Base-by-base conservation (phyloP, 176 grass and related monocot genomes). In the Eragrostis nindensis region DNA sequence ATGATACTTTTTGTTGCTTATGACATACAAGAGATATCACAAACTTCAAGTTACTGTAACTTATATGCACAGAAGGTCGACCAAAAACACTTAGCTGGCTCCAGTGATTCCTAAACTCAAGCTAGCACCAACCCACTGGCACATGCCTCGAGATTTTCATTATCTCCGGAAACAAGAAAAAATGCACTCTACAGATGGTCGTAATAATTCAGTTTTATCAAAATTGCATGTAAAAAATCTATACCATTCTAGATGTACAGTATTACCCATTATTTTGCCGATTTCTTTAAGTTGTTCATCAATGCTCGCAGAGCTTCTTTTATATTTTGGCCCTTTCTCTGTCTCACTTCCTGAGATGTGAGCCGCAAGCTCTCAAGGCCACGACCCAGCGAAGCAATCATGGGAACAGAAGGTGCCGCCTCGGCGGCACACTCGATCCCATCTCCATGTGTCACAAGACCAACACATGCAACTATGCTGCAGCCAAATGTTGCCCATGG, bases 341-440 rank as follows among this genome's bases (percentile, higher is more conserved):
- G 87, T 46, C 78, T 91, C 41, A 87, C 90, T 80, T 95, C 90
- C 70, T 87, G 75, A 72, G 90, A 94, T 29, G 92, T 89, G 72
- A 83, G 82, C 70, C 81, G 87, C 75, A 99, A 71, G 41, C 88
- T 86, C 84, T 99, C 77, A 52, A 99, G 87, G 68, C 96, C 96
- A 60, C 90, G 90, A 15, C 96, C 96, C 55, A 99, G 75, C 44
- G 92, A 88, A 10, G 75, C 84, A 82, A 93, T 95, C 86, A 87
- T 89, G 16, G 88, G 86, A 79, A 93, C 81, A 69, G 92, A 87
- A 79, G 92, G 95, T 69, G 81, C 71, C 0, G 56, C 85, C 67
- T 94, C 95, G 0, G 92, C 95, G 38, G 84, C 92, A 82, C 95
- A 95, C 82, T 91, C 92, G 14, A 98, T 91, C 74, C 92, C 90